Percentiles rank a stretch among this genome's conserved stretches.
Conservation (phyloP, 768 basidiomycete genomes). For the Calocybe cyanea region DNA sequence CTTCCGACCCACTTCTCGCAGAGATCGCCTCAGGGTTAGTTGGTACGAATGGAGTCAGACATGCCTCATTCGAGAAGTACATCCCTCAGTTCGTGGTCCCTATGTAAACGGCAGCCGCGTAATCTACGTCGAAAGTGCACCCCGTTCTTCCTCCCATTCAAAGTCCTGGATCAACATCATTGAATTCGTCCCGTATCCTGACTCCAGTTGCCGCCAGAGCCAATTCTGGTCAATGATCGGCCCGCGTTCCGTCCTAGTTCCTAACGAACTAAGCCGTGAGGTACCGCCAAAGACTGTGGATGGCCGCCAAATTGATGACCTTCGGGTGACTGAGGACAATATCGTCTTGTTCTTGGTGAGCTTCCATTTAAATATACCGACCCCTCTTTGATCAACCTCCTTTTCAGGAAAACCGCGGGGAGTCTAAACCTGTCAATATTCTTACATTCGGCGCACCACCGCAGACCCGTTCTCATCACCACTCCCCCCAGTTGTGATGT, state of each 20-base stretch:
- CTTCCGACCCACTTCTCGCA: slow-evolving; percentile 40
- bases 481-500: slow-evolving; percentile 4
- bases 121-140: slow-evolving; percentile 40
- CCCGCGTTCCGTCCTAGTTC: slow-evolving; percentile 34
- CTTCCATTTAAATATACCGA: slow-evolving; percentile 6
- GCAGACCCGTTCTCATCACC: slow-evolving; percentile 22
- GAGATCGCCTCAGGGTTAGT: slow-evolving; percentile 40
- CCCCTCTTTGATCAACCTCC: slow-evolving; percentile 1
- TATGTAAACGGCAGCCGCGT: slow-evolving; percentile 44
- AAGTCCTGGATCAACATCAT: slow-evolving; percentile 34
- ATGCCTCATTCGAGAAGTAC: slow-evolving; percentile 42
- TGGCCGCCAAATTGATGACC: slow-evolving; percentile 42
- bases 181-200: slow-evolving; percentile 42
- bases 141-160: slow-evolving; percentile 12
- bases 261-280: slow-evolving; percentile 38
- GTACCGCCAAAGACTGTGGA: slow-evolving; percentile 43
- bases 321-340: slow-evolving; percentile 59
- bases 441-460: slow-evolving; percentile 42
- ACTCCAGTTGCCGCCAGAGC: slow-evolving; percentile 24
- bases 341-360: slow-evolving; percentile 53
- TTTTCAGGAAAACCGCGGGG: slow-evolving; percentile 35
- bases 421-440: slow-evolving; percentile 38
- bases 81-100: slow-evolving; percentile 32
- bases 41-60: slow-evolving; percentile 57
- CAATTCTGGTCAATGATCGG: slow-evolving; percentile 41